Percentiles rank a stretch among this genome's conserved stretches.
Conservation (phyloP, 495 filamentous ascomycete genomes). For the Xylaria intraflava region DNA sequence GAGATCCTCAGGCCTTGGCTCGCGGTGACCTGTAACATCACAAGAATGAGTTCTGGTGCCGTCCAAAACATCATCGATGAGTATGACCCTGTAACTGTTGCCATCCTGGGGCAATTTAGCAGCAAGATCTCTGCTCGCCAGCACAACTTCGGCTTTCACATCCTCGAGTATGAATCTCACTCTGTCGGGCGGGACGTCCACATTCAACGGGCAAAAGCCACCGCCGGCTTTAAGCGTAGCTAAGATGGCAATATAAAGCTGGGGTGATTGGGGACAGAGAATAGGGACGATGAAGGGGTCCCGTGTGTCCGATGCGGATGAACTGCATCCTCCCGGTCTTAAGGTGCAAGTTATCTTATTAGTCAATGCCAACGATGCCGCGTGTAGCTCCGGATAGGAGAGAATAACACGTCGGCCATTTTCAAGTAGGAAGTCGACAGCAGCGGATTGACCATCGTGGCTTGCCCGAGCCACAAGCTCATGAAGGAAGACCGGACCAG, state of each 20-base stretch:
- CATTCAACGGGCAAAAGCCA: constrained; percentile 71
- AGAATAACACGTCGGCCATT: constrained; percentile 39
- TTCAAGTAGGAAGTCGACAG: constrained; percentile 54
- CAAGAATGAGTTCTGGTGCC: background rate
- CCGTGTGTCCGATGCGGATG: background rate
- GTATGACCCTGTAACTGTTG: constrained; percentile 17
- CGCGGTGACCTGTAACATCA: background rate
- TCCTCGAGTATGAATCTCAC: constrained; percentile 68
- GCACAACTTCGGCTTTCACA: constrained; percentile 51
- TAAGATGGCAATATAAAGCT: constrained; percentile 64
- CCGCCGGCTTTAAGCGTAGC: constrained; percentile 70
- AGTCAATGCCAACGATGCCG: constrained; percentile 48
- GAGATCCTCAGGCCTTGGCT: constrained; percentile 36
- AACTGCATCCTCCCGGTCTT: background rate
- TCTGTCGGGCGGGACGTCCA: constrained; percentile 65
- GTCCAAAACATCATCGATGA: constrained; percentile 18
- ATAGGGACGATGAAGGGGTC: constrained; percentile 57
- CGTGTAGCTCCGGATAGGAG: constrained; percentile 56
- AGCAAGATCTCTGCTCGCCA: constrained; percentile 40
- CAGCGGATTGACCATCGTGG: constrained; percentile 20
- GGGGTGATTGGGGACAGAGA: constrained; percentile 60
- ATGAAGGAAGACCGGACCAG: constrained; percentile 60
- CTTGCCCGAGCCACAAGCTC: constrained; percentile 43
- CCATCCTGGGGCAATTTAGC: constrained; percentile 21
- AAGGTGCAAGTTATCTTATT: constrained; percentile 34